Evolutionary conservation across 495 filamentous ascomycete genomes (phyloP).

Genomic region (Podospora pseudoanserina): DNA sequence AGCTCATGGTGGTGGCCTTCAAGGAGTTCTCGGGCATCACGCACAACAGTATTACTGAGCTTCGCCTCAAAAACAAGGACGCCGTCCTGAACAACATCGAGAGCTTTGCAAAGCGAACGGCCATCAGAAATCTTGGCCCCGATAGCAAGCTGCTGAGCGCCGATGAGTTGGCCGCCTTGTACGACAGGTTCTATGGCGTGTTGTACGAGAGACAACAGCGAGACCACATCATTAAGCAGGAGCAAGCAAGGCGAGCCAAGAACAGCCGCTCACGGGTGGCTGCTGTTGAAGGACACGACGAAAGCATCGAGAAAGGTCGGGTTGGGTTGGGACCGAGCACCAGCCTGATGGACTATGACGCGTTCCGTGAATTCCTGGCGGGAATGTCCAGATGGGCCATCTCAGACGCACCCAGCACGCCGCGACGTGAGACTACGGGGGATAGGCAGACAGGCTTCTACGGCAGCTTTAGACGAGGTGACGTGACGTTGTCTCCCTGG

Average conservation of each 20-base stretch:
- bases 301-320: conserved; percentile 65
- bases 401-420: conserved; percentile 63
- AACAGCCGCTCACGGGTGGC: conserved; percentile 53
- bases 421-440: conserved; percentile 50
- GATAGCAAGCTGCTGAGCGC: conserved; percentile 85
- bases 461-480: conserved; percentile 47
- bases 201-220: conserved; percentile 88
- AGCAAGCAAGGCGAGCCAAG: conserved; percentile 62
- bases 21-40: conserved; percentile 96
- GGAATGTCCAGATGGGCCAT: conserved; percentile 88
- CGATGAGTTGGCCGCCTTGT: conserved; percentile 82
- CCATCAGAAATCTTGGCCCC: conserved; percentile 90
- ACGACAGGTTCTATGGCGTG: conserved; percentile 87
- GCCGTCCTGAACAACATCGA: conserved; percentile 91
- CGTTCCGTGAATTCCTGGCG: conserved; percentile 88
- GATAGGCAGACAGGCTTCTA: conserved; percentile 53
- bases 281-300: conserved; percentile 40
- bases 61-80: conserved; percentile 87
- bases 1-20: conserved; percentile 97
- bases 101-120: conserved; percentile 93
- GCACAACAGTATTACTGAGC: conserved; percentile 82
- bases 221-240: conserved; percentile 70
- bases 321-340: conserved; percentile 85
- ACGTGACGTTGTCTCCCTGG: conserved; percentile 61
- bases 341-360: conserved; percentile 93